Percentiles rank a stretch among this genome's conserved stretches.
Evolutionary conservation across 164 flowering plant species (phyloP).

Genomic region (Magnolia officinalis): DNA sequence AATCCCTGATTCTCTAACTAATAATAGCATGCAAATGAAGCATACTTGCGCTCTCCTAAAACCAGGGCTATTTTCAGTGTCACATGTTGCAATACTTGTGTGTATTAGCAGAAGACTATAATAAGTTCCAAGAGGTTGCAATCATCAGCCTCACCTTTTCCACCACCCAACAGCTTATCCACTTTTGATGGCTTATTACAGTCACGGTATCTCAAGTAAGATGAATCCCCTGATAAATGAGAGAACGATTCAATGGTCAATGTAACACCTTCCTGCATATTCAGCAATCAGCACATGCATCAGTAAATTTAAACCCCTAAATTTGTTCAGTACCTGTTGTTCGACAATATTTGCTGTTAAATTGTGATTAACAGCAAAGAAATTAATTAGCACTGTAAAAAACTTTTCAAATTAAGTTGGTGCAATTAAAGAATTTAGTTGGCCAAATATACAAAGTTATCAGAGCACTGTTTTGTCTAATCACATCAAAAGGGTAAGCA

Average conservation of each 20-base stretch:
- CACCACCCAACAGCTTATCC: conserved; percentile 39
- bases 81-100: background rate
- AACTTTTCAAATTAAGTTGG: background rate
- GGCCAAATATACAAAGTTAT: background rate
- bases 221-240: conserved; percentile 37
- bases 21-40: background rate
- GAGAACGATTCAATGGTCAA: conserved; percentile 55
- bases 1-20: background rate
- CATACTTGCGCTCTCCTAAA: background rate
- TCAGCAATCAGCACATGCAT: conserved; percentile 19
- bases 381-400: background rate
- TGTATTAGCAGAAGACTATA: conserved; percentile 4
- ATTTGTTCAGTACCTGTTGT: background rate
- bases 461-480: background rate
- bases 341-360: background rate
- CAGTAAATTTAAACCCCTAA: conserved; percentile 4
- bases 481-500: background rate
- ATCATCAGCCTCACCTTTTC: conserved; percentile 22
- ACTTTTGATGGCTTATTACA: conserved; percentile 45
- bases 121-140: background rate
- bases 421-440: too few species aligned
- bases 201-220: conserved; percentile 20
- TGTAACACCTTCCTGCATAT: conserved; percentile 66
- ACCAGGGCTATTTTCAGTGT: background rate
- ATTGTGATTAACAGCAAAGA: background rate